A percentile compares a stretch with the other conserved stretches of the same genome.
Evolutionary conservation across 441 rosid species (phyloP).

Genomic region (Eutrema salsugineum): DNA sequence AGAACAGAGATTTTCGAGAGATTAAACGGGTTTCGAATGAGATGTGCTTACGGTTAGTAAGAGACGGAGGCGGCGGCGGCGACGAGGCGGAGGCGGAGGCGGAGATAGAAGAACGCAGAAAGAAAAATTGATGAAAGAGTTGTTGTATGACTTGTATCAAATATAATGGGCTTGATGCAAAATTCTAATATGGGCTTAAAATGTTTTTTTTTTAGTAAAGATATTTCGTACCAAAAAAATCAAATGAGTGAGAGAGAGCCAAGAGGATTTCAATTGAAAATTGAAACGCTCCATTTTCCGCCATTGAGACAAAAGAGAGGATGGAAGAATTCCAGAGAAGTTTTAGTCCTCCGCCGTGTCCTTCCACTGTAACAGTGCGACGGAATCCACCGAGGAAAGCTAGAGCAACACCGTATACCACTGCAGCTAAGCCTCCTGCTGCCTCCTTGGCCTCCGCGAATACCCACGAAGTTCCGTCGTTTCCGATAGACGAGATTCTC

Average conservation of each 20-base stretch:
- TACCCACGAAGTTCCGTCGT: constrained; percentile 40
- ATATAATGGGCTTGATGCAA: not conserved
- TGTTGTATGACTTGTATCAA: too few relatives aligned
- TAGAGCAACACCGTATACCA: constrained; percentile 55
- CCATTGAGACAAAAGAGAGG: constrained; percentile 18
- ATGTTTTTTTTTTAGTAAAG: not conserved
- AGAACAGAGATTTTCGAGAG: not conserved
- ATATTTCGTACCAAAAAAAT: not conserved
- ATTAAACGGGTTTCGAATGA: not conserved
- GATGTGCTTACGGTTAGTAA: not conserved
- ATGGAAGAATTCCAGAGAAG: constrained; percentile 32
- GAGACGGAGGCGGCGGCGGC: not conserved
- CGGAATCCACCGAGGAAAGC: constrained; percentile 83
- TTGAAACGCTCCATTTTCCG: constrained; percentile 31
- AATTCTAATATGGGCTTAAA: not conserved
- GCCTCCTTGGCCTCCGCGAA: constrained; percentile 21
- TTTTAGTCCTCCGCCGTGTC: constrained; percentile 41
- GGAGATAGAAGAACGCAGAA: too few relatives aligned
- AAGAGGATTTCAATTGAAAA: not conserved
- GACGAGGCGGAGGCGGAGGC: not conserved
- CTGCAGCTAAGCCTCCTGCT: constrained; percentile 4
- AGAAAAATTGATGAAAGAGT: not conserved
- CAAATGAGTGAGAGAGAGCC: not conserved
- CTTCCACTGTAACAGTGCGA: constrained; percentile 59
- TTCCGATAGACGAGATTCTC: constrained; percentile 67